phyloP scores from a whole-genome alignment of 2,329 filamentous ascomycete genomes.

The Aspergillus pseudoterreus region DNA sequence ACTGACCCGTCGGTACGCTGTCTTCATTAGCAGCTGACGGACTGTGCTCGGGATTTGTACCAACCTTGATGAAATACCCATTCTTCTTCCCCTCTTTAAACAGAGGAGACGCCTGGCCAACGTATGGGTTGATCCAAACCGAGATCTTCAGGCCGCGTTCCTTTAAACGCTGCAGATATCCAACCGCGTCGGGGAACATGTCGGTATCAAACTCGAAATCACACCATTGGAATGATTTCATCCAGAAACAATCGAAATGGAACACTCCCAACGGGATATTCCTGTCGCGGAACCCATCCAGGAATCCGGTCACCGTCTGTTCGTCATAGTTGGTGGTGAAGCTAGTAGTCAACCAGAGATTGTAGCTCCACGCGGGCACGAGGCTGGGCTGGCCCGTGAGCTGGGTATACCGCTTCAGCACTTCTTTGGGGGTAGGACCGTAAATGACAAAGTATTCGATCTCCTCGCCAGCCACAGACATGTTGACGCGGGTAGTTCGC shows the following conservation, averaged over 20 bases:
- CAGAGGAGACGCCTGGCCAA: conserved; percentile 64
- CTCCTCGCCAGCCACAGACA: conserved; percentile 64
- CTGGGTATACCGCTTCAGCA: conserved; percentile 63
- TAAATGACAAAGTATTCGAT: conserved; percentile 73
- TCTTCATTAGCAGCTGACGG: too few species aligned
- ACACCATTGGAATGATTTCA: conserved; percentile 71
- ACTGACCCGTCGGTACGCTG: conserved; percentile 62
- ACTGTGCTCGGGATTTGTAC: not conserved
- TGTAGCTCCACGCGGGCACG: conserved; percentile 71
- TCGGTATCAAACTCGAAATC: conserved; percentile 68
- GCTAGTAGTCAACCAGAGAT: conserved; percentile 69
- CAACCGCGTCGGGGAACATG: conserved; percentile 65
- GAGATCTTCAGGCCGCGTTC: conserved; percentile 63
- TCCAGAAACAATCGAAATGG: conserved; percentile 76
- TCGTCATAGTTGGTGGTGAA: conserved; percentile 73
- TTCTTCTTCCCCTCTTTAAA: conserved; percentile 61
- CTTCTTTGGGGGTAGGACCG: conserved; percentile 67
- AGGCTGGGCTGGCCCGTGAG: conserved; percentile 63
- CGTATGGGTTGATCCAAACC: conserved; percentile 74
- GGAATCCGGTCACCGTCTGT: conserved; percentile 61
- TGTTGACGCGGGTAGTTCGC: conserved; percentile 65
- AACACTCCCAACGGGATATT: conserved; percentile 67
- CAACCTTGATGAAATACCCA: conserved; percentile 62
- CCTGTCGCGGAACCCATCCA: conserved; percentile 64
- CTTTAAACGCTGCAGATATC: conserved; percentile 63